Evolutionary conservation across 73 alveolate genomes (phyloP).

Genomic region (Effrenium voratum): DNA sequence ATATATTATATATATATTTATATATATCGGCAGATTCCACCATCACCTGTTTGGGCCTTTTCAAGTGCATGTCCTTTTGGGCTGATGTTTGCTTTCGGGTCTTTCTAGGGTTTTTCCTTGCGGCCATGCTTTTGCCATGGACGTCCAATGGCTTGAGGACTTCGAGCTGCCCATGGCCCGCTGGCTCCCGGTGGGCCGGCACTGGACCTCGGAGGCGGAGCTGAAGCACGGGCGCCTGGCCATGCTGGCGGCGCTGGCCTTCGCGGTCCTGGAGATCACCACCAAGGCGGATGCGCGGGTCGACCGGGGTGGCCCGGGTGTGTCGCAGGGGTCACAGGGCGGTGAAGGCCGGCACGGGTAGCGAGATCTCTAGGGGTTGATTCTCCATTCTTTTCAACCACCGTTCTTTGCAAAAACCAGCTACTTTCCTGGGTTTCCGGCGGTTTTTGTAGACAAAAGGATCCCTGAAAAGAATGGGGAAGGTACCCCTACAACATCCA

Average conservation of each 20-base stretch:
- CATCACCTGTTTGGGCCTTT: too few relatives aligned
- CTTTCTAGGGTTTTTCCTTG: background rate
- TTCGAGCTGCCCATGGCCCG: conserved; percentile 78
- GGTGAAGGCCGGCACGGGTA: too few relatives aligned
- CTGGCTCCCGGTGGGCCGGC: conserved; percentile 89
- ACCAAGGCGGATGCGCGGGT: too few relatives aligned
- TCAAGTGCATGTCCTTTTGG: too few relatives aligned
- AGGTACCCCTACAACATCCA: too few relatives aligned
- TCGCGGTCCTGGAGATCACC: conserved; percentile 50
- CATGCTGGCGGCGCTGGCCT: conserved; percentile 61
- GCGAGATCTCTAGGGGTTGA: too few relatives aligned
- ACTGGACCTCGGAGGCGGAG: conserved; percentile 87
- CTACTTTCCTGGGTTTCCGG: background rate
- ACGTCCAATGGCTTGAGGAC: background rate
- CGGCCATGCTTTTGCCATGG: background rate
- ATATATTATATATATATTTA: too few relatives aligned
- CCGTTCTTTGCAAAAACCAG: background rate
- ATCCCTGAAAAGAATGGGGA: too few relatives aligned
- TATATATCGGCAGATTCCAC: too few relatives aligned
- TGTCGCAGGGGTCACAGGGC: too few relatives aligned
- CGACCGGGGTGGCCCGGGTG: too few relatives aligned
- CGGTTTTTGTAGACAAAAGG: background rate
- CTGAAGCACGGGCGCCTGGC: conserved; percentile 79
- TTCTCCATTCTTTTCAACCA: background rate
- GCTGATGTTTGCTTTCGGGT: too few relatives aligned